A percentile compares a stretch with the other conserved stretches of the same genome.
These are phyloP conservation scores for Penicillium sclerotiorum DNA, from an alignment of 2,329 filamentous ascomycete genomes.

Conservation along the genomic window DNA sequence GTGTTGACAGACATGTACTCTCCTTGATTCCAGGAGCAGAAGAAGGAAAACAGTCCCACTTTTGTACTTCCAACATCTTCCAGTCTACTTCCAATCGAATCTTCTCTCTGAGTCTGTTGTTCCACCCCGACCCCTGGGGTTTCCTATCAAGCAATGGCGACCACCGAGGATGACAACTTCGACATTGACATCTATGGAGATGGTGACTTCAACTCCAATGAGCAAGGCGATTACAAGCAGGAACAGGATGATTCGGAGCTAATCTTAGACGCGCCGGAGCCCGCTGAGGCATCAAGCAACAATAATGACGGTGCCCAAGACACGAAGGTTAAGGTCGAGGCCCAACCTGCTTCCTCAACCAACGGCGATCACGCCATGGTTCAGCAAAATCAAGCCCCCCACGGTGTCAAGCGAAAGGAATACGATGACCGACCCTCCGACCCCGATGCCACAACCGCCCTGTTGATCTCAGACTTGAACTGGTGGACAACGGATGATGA, in stretches of 20 bases:
- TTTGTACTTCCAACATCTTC: constrained; percentile 40
- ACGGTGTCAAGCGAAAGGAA: constrained; percentile 66
- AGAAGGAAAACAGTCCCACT: constrained; percentile 30
- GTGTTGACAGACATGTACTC: constrained; percentile 48
- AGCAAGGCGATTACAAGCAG: constrained; percentile 51
- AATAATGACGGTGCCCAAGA: neutral
- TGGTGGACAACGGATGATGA: constrained; percentile 99
- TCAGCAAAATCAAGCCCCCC: constrained; percentile 42
- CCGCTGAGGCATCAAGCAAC: neutral
- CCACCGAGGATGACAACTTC: constrained; percentile 70
- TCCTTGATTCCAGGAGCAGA: constrained; percentile 36
- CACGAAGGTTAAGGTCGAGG: constrained; percentile 8
- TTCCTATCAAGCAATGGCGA: constrained; percentile 45
- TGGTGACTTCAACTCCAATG: constrained; percentile 51
- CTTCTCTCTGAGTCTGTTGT: constrained; percentile 32
- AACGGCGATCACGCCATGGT: constrained; percentile 16
- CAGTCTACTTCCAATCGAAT: constrained; percentile 35
- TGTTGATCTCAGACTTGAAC: constrained; percentile 85
- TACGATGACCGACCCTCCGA: constrained; percentile 59
- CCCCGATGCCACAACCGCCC: constrained; percentile 65
- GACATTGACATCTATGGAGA: constrained; percentile 72
- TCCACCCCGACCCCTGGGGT: constrained; percentile 16
- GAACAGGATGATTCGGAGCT: constrained; percentile 45
- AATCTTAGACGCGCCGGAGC: constrained; percentile 12
- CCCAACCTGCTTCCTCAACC: neutral